Conservation (phyloP, 2,329 filamentous ascomycete genomes). For the Botrytis hyacinthi region DNA sequence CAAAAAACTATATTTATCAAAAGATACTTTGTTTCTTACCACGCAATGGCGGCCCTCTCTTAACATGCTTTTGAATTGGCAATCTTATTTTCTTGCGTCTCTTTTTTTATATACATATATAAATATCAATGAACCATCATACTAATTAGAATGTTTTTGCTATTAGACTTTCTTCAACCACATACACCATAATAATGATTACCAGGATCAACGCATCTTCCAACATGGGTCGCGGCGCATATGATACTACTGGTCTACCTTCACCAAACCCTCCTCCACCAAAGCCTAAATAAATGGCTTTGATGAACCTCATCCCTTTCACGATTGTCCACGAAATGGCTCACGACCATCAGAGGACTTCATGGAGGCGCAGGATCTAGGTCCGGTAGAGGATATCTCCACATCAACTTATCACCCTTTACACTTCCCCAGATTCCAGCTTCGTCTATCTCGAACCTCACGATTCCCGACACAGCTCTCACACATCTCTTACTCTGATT, state of each 20-base stretch:
- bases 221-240: constrained; percentile 53
- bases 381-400: not conserved
- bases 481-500: constrained; percentile 1
- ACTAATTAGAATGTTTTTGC: constrained; percentile 18
- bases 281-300: constrained; percentile 36
- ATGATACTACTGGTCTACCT: constrained; percentile 52
- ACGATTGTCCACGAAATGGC: constrained; percentile 21
- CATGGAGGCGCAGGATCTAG: constrained; percentile 14
- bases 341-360: constrained; percentile 13
- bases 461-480: constrained; percentile 9
- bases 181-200: constrained; percentile 29
- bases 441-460: constrained; percentile 20
- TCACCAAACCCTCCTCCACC: constrained; percentile 41
- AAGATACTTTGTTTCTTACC: constrained; percentile 16
- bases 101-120: not conserved
- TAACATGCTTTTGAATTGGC: constrained; percentile 3
- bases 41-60: not conserved
- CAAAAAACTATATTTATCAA: constrained; percentile 8
- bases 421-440: not conserved
- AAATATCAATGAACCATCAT: not conserved
- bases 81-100: constrained; percentile 9
- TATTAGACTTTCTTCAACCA: constrained; percentile 1
- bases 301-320: constrained; percentile 16
- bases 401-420: constrained; percentile 8
- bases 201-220: constrained; percentile 34